phyloP scores from a whole-genome alignment of 1,139 yeast genomes.

The Magnusiomyces ingens region DNA sequence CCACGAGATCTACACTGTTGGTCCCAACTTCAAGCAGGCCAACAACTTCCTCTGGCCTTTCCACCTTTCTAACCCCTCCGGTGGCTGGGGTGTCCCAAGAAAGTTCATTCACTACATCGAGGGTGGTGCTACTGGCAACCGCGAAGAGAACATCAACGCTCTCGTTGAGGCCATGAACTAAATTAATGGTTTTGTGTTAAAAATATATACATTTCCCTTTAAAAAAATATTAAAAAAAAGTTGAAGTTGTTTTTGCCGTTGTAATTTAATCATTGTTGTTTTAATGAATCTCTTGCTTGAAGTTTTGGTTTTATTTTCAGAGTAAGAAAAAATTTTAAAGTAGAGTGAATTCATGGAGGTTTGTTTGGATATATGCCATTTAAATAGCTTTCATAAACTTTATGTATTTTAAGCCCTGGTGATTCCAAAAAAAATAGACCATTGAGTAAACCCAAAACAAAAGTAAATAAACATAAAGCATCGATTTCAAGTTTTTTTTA shows the following conservation, averaged over 20 bases:
- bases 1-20: constrained; percentile 98
- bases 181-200: not conserved
- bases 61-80: constrained; percentile 98
- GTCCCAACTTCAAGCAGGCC: constrained; percentile 99
- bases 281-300: not conserved
- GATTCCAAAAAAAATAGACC: too few species aligned
- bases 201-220: constrained; percentile 1
- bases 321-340: too few species aligned
- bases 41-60: constrained; percentile 99
- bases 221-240: not conserved
- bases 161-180: constrained; percentile 66
- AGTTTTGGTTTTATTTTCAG: not conserved
- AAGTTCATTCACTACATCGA: constrained; percentile 99
- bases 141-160: constrained; percentile 97
- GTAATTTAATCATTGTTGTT: not conserved
- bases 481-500: too few species aligned
- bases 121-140: constrained; percentile 99
- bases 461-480: too few species aligned
- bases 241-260: not conserved
- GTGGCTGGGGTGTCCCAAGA: constrained; percentile 99
- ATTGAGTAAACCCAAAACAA: too few species aligned
- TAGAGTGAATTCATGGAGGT: too few species aligned
- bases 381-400: not conserved
- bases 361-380: not conserved
- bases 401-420: too few species aligned